Percentiles rank a stretch among this genome's conserved stretches.
These are phyloP conservation scores for Xylaria sp. DNA, from an alignment of 2,329 filamentous ascomycete genomes.

Conservation along the genomic window DNA sequence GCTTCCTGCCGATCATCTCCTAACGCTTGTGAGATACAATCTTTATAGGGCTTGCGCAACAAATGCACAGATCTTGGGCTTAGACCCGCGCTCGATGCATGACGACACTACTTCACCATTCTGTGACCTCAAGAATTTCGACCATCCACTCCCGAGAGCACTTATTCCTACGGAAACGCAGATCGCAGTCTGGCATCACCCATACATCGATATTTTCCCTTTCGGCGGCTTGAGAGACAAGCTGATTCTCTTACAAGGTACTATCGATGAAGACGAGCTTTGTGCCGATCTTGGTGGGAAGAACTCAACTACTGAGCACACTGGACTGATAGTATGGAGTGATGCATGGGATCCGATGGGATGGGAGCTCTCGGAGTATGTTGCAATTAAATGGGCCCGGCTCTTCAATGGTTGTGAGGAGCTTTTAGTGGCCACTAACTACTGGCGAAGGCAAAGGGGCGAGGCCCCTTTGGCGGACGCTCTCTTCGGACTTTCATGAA, in stretches of 20 bases:
- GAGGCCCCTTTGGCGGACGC: neutral
- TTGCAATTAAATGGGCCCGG: conserved; percentile 13
- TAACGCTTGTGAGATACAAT: conserved; percentile 18
- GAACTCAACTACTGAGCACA: conserved; percentile 2
- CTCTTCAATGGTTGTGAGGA: neutral
- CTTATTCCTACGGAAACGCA: neutral
- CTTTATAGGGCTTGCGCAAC: conserved; percentile 23
- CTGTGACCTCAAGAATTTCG: neutral
- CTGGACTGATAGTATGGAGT: conserved; percentile 14
- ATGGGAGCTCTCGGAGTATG: conserved; percentile 23
- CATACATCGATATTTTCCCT: neutral
- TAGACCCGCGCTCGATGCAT: conserved; percentile 18
- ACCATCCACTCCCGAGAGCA: neutral
- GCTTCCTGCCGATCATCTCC: conserved; percentile 17
- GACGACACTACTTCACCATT: conserved; percentile 22
- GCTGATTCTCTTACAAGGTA: neutral
- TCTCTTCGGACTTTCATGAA: neutral
- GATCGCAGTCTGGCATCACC: neutral
- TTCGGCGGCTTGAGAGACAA: neutral
- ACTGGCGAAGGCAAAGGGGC: neutral
- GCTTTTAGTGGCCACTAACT: neutral
- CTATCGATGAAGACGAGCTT: neutral
- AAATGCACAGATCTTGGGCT: conserved; percentile 6
- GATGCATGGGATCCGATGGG: conserved; percentile 20
- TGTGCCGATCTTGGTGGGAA: neutral